Base-by-base conservation (phyloP, 805 yeast species). In the Candida sonorensis region DNA sequence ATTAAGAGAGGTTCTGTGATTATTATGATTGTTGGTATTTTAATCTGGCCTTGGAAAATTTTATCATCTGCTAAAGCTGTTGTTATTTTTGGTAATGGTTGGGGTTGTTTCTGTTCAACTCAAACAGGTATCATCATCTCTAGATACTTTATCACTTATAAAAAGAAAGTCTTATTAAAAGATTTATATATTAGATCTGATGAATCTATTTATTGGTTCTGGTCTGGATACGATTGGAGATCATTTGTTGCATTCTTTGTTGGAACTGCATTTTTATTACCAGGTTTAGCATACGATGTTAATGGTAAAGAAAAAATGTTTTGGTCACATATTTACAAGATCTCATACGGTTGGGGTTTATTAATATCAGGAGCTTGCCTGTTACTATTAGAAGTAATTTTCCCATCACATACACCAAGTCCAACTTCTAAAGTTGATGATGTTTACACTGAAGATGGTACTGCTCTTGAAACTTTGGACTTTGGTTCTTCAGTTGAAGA, bases 31-130 rank as follows among this genome's bases (percentile, higher is more conserved):
- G 40, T 58, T 15, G 51, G 64, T 4, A 53, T 61, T 53, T 51
- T 49, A 10, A 42, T 55, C 19, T 62, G 59, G 37, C 72, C 72
- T 9, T 66, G 72, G 72, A 50, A 49, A 23, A 49, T 65, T 18
- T 50, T 55, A 18, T 50, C 59, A 26, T 48, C 60, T 17, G 53
- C 68, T 2, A 44, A 59, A 5, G 48, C 48, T 8, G 64, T 66
- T 42, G 45, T 59, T 22, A 50, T 50, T 7, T 80, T 81, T 46
- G 63, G 82, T 34, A 66, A 78, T 21, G 85, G 88, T 1, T 81
- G 79, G 52, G 66, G 86, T 0, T 80, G 80, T 13, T 81, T 82
- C 65, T 60, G 81, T 37, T 75, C 84, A n/a, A 74, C 88, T 11
- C 77, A 81, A 49, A 81, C 85, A 6, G 94, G 90, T 37, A 81